Conservation (phyloP, 1,284 basidiomycete species). For the Pterula multifida region DNA sequence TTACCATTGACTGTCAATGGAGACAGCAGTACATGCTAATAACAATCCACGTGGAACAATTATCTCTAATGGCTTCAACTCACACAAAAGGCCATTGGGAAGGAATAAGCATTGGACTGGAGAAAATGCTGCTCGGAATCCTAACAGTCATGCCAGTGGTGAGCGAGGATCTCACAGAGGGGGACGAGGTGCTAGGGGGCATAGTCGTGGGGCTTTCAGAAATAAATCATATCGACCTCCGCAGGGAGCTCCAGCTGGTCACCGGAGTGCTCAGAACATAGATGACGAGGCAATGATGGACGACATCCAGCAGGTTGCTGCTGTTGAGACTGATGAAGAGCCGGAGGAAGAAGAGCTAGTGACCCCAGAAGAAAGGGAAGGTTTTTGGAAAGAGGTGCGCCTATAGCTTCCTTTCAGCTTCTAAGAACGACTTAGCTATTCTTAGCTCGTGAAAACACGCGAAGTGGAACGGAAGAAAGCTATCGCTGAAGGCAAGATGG, state of each 20-base stretch:
- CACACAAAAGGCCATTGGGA: neutral
- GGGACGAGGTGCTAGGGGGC: neutral
- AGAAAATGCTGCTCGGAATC: neutral
- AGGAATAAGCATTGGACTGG: neutral
- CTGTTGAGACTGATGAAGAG: neutral
- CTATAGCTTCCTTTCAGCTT: neutral
- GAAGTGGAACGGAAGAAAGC: neutral
- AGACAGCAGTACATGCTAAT: neutral
- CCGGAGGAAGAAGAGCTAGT: neutral
- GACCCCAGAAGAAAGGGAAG: neutral
- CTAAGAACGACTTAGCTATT: neutral
- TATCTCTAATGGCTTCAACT: neutral
- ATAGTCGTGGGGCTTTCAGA: neutral
- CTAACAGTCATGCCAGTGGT: neutral
- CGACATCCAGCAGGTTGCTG: neutral
- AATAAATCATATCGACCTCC: neutral
- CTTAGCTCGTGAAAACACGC: slow-evolving; percentile 1
- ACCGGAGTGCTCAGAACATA: neutral
- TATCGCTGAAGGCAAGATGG: slow-evolving; percentile 43
- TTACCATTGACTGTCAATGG: neutral
- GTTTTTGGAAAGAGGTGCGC: neutral
- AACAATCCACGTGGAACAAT: neutral
- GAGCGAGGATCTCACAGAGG: neutral
- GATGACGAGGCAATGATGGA: neutral
- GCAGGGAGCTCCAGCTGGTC: neutral